These are phyloP conservation scores for Circinella minor DNA, from an alignment of 371 early-diverging fungal genomes.

Conservation along the genomic window DNA sequence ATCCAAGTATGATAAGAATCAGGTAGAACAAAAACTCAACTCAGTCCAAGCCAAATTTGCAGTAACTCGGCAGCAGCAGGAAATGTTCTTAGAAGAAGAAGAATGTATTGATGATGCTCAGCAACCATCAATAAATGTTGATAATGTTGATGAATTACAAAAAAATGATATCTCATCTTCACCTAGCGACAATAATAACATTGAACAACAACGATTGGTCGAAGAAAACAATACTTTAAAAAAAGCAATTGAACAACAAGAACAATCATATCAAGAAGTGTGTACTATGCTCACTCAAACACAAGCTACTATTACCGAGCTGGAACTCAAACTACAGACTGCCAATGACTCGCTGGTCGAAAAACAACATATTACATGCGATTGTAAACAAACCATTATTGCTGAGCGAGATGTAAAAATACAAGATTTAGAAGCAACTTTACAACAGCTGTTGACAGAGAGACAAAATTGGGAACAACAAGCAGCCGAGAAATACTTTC, in stretches of 20 bases:
- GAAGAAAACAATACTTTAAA: too few species aligned
- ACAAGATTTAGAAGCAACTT: background rate
- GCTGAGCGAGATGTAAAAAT: background rate
- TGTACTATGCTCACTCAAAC: background rate
- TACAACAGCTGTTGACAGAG: constrained; percentile 9
- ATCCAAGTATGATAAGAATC: background rate
- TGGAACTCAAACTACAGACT: constrained; percentile 10
- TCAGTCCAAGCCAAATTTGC: background rate
- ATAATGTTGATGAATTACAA: background rate
- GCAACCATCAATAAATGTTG: too few species aligned
- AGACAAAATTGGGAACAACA: constrained; percentile 1
- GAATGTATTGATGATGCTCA: too few species aligned
- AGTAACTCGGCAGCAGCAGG: background rate
- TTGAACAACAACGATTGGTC: too few species aligned
- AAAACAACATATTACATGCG: constrained; percentile 2
- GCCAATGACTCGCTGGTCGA: constrained; percentile 1
- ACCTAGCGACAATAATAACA: too few species aligned
- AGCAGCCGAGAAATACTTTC: background rate
- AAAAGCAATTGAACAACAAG: background rate
- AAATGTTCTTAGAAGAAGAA: too few species aligned
- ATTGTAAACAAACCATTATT: background rate
- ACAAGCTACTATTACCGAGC: background rate
- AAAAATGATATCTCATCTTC: background rate
- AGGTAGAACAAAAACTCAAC: background rate
- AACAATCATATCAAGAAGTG: background rate